phyloP scores from a whole-genome alignment of 2,329 filamentous ascomycete genomes.

The Epichloe coenophiala region DNA sequence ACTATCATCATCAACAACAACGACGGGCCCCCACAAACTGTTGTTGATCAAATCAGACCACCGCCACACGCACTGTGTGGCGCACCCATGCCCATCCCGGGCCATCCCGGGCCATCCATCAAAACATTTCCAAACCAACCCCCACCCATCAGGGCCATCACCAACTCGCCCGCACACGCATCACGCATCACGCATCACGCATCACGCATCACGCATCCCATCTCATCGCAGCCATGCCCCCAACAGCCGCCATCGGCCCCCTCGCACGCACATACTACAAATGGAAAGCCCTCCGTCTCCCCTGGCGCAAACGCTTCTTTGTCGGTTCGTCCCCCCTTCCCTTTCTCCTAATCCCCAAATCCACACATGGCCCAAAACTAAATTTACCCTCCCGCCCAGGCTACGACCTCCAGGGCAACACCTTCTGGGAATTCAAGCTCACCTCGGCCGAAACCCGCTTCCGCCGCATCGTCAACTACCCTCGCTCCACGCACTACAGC shows the following conservation, averaged over 20 bases:
- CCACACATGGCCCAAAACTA: no score
- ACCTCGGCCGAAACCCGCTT: constrained; percentile 28
- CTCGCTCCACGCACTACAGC: constrained; percentile 37
- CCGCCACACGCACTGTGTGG: no score
- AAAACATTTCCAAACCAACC: no score
- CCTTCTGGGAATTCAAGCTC: constrained; percentile 55
- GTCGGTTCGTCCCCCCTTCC: constrained; percentile 31
- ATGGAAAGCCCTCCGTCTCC: constrained; percentile 49
- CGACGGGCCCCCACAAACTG: no score
- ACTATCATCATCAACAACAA: no score
- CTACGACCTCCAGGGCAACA: constrained; percentile 51
- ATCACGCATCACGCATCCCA: background rate
- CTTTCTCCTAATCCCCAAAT: background rate
- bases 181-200: no score
- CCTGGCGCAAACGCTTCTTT: constrained; percentile 51
- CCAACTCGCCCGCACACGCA: background rate
- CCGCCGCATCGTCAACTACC: constrained; percentile 50
- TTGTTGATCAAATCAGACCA: no score
- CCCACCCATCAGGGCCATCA: background rate
- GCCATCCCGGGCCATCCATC: no score
- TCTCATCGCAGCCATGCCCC: background rate
- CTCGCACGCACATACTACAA: constrained; percentile 36
- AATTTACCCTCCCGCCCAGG: constrained; percentile 24
- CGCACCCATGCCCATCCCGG: no score
- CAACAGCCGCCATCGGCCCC: constrained; percentile 15